These are phyloP conservation scores for Aspergillus aculeatinus DNA, from an alignment of 2,329 filamentous ascomycete genomes.

Conservation along the genomic window DNA sequence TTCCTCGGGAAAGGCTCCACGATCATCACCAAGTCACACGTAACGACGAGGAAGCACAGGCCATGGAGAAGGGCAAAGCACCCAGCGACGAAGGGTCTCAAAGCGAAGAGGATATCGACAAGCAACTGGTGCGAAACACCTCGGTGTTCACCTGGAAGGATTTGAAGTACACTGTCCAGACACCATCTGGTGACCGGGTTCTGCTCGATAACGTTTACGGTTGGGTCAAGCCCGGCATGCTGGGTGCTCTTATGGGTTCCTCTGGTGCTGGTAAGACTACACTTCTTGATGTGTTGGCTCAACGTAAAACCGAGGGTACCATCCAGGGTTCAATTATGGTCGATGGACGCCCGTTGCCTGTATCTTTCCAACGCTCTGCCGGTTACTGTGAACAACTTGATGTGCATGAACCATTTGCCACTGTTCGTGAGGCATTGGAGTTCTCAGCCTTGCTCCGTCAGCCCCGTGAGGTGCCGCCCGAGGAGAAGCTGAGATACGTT, in stretches of 20 bases:
- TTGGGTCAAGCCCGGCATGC: slow-evolving; percentile 73
- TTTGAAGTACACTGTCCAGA: slow-evolving; percentile 67
- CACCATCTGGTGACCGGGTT: slow-evolving; percentile 53
- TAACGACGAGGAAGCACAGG: slow-evolving; percentile 53
- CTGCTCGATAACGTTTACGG: slow-evolving; percentile 68
- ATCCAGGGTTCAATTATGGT: slow-evolving; percentile 65
- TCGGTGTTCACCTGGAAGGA: slow-evolving; percentile 74
- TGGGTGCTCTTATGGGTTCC: slow-evolving; percentile 76
- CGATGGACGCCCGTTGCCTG: slow-evolving; percentile 59
- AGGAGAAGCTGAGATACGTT: slow-evolving; percentile 65
- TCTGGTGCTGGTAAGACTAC: slow-evolving; percentile 76
- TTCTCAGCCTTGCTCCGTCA: slow-evolving; percentile 66
- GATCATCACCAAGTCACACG: slow-evolving; percentile 31
- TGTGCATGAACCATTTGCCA: slow-evolving; percentile 65
- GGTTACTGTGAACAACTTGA: slow-evolving; percentile 71
- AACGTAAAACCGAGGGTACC: slow-evolving; percentile 65
- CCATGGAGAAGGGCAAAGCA: slow-evolving; percentile 24
- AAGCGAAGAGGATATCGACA: slow-evolving; percentile 30
- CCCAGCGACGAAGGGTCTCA: slow-evolving; percentile 19
- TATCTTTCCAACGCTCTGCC: slow-evolving; percentile 65
- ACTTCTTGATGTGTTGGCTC: slow-evolving; percentile 70
- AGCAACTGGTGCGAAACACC: slow-evolving; percentile 59
- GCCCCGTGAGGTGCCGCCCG: slow-evolving; percentile 48
- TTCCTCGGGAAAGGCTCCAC: slow-evolving; percentile 60
- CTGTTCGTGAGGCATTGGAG: slow-evolving; percentile 64